Conservation (phyloP, 2,329 filamentous ascomycete genomes). For the Aspergillus ochraceoroseus region DNA sequence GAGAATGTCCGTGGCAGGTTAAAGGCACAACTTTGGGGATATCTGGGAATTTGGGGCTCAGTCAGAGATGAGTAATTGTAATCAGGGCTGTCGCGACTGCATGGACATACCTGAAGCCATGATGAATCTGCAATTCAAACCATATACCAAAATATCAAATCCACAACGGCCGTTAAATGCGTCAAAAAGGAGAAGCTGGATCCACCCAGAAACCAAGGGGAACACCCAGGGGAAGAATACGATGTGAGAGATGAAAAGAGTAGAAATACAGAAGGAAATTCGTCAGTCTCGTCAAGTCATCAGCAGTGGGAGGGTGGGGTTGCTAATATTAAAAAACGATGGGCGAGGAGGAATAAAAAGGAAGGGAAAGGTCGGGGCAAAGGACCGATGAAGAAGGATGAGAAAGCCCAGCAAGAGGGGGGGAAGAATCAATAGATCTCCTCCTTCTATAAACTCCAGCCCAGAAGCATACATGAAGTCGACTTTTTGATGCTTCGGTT, state of each 20-base stretch:
- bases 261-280: slow-evolving; percentile 36
- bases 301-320: slow-evolving; percentile 25
- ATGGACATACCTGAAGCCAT: slow-evolving; percentile 26
- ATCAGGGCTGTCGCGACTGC: not conserved
- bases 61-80: not conserved
- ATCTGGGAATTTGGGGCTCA: slow-evolving; percentile 28
- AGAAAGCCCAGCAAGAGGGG: slow-evolving; percentile 3
- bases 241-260: slow-evolving; percentile 18
- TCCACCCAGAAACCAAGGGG: slow-evolving; percentile 9
- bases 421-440: too few relatives aligned
- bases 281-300: slow-evolving; percentile 43
- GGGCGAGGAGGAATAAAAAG: slow-evolving; percentile 15
- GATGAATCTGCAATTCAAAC: slow-evolving; percentile 7
- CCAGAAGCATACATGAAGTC: slow-evolving; percentile 13
- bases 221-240: slow-evolving; percentile 8
- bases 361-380: slow-evolving; percentile 2
- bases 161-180: slow-evolving; percentile 19
- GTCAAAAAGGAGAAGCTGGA: slow-evolving; percentile 7
- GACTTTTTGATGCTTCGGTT: slow-evolving; percentile 23
- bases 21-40: slow-evolving; percentile 68
- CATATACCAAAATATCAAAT: slow-evolving; percentile 14
- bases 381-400: slow-evolving; percentile 4
- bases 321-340: slow-evolving; percentile 14
- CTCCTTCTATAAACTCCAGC: slow-evolving; percentile 16
- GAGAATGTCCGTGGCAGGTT: slow-evolving; percentile 90